A percentile compares a stretch with the other conserved stretches of the same genome.
These are phyloP conservation scores for Calycina marina DNA, from an alignment of 2,329 filamentous ascomycete species.

Conservation along the genomic window DNA sequence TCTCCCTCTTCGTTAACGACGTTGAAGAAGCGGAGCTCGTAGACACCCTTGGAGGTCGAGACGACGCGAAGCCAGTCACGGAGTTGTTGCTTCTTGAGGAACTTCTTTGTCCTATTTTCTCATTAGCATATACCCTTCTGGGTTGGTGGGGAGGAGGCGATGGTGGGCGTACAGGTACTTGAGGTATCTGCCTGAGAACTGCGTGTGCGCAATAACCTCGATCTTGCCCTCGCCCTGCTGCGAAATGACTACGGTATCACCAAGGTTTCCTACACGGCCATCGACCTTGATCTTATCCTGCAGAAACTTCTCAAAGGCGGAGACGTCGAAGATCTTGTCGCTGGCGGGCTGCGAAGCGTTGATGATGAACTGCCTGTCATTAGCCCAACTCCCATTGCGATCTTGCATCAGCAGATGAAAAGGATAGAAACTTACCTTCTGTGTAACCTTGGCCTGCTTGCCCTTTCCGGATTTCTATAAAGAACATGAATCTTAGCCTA, in stretches of 20 bases:
- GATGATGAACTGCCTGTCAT: conserved; percentile 77
- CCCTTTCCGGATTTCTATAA: conserved; percentile 45
- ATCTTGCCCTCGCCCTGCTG: conserved; percentile 94
- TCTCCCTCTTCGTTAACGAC: conserved; percentile 96
- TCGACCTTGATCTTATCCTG: conserved; percentile 99
- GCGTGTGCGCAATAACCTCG: conserved; percentile 92
- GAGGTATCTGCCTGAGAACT: conserved; percentile 96
- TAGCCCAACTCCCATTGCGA: neutral
- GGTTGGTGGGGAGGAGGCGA: neutral
- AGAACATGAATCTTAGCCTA: conserved; percentile 69
- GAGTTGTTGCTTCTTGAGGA: conserved; percentile 99
- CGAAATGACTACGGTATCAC: conserved; percentile 79
- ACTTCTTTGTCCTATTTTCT: conserved; percentile 84
- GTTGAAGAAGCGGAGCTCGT: conserved; percentile 99
- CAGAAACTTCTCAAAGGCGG: conserved; percentile 99
- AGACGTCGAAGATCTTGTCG: conserved; percentile 99
- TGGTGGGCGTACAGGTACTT: conserved; percentile 80
- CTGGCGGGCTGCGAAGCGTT: conserved; percentile 94
- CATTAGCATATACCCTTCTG: conserved; percentile 13
- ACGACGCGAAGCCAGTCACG: conserved; percentile 99
- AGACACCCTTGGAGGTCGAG: conserved; percentile 93
- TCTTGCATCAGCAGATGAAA: neutral
- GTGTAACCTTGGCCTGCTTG: conserved; percentile 60
- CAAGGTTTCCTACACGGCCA: conserved; percentile 94
- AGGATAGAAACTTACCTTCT: conserved; percentile 17